These are phyloP conservation scores for Eucalyptus leucophloia DNA, from an alignment of 345 rosid genomes.

Conservation along the genomic window DNA sequence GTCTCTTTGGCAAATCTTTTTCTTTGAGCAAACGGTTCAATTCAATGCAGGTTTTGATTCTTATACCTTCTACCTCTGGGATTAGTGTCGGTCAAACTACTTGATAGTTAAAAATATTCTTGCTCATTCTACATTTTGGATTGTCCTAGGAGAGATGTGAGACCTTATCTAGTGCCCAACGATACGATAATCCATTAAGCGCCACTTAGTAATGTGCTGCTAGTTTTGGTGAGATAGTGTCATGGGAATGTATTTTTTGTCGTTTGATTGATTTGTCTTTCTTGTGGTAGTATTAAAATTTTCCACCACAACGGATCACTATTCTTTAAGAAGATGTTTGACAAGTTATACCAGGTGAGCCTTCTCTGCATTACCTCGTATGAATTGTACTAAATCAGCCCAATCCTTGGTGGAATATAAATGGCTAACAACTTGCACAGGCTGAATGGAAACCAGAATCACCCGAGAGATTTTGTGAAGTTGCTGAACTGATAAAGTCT, in stretches of 20 bases:
- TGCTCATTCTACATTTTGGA: neutral
- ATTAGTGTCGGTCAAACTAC: neutral
- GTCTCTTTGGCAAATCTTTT: neutral
- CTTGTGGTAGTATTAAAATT: slow-evolving; percentile 58
- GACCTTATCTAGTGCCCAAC: neutral
- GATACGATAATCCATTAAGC: neutral
- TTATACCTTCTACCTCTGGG: neutral
- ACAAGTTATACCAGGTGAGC: slow-evolving; percentile 78
- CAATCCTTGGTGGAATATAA: neutral
- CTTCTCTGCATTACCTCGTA: neutral
- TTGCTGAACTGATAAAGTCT: slow-evolving; percentile 53
- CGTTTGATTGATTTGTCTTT: neutral
- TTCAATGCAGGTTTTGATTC: neutral
- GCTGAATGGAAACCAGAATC: slow-evolving; percentile 91
- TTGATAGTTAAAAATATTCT: neutral
- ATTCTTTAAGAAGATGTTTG: slow-evolving; percentile 70
- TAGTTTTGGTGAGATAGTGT: neutral
- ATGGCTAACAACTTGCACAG: slow-evolving; percentile 11
- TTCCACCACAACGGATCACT: slow-evolving; percentile 71
- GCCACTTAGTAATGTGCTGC: neutral
- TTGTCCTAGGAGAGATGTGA: neutral
- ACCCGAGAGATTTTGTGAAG: slow-evolving; percentile 57
- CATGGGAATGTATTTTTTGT: neutral
- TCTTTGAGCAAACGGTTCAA: neutral
- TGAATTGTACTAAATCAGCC: neutral